These are phyloP conservation scores for Trametes cinnabarina DNA, from an alignment of 768 basidiomycete genomes.

Conservation along the genomic window DNA sequence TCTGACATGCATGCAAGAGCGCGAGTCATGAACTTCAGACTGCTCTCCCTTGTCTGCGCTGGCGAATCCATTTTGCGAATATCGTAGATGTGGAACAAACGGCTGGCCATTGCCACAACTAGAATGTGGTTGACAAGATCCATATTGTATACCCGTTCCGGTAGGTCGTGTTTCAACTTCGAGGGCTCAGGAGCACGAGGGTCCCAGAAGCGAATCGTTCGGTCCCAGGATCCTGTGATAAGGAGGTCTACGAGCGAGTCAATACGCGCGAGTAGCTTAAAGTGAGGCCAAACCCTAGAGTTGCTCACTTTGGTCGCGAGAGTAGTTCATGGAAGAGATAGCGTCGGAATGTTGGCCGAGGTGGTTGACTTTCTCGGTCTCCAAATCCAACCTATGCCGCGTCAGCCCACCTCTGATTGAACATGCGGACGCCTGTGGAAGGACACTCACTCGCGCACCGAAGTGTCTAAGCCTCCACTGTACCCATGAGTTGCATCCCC, in stretches of 20 bases:
- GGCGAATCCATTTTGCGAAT: constrained; percentile 74
- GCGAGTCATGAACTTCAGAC: constrained; percentile 92
- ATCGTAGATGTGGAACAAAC: constrained; percentile 88
- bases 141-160: constrained; percentile 84
- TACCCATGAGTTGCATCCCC: constrained; percentile 65
- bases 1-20: constrained; percentile 90
- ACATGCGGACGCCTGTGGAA: background rate
- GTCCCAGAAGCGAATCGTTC: constrained; percentile 86
- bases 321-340: constrained; percentile 74
- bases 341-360: constrained; percentile 82
- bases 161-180: constrained; percentile 61
- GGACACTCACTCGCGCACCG: constrained; percentile 72
- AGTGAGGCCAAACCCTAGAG: background rate
- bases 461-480: constrained; percentile 85
- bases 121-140: constrained; percentile 76
- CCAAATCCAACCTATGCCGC: constrained; percentile 68
- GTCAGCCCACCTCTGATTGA: background rate
- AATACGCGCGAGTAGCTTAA: background rate
- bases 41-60: constrained; percentile 83
- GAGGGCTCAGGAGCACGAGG: constrained; percentile 58
- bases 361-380: constrained; percentile 65
- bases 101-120: constrained; percentile 90
- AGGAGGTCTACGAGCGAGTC: constrained; percentile 50
- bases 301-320: constrained; percentile 58
- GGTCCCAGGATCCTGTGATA: constrained; percentile 91